phyloP scores from a whole-genome alignment of 2,329 filamentous ascomycete species.

The Sodiomyces alkalinus region DNA sequence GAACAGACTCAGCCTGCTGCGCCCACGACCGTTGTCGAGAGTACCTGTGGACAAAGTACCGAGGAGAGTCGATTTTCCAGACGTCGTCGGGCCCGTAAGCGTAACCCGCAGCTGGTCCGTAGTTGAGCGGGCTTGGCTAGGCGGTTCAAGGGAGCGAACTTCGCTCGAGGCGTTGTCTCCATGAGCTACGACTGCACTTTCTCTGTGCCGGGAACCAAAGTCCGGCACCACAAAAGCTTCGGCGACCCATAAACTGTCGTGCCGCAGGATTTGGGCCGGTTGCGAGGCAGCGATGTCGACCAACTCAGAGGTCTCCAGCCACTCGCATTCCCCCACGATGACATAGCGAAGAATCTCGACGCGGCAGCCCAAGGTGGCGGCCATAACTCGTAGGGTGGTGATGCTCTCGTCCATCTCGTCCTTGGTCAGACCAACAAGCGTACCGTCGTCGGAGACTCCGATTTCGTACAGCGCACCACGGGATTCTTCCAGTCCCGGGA shows the following conservation, averaged over 20 bases:
- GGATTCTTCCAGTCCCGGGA: conserved; percentile 80
- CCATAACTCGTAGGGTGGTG: conserved; percentile 75
- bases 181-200: too few species aligned
- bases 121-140: conserved; percentile 31
- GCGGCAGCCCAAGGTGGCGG: conserved; percentile 74
- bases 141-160: conserved; percentile 9
- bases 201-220: conserved; percentile 30
- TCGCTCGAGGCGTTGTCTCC: conserved; percentile 9
- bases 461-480: conserved; percentile 92
- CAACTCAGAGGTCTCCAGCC: conserved; percentile 32
- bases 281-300: conserved; percentile 12
- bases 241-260: conserved; percentile 63
- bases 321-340: conserved; percentile 72
- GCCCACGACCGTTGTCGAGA: conserved; percentile 82
- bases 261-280: conserved; percentile 10
- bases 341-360: conserved; percentile 73
- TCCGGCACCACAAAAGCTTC: conserved; percentile 80
- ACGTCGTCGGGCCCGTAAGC: conserved; percentile 75
- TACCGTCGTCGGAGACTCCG: conserved; percentile 88
- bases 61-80: conserved; percentile 81
- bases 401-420: conserved; percentile 91
- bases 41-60: conserved; percentile 79
- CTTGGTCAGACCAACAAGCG: conserved; percentile 70
- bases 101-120: conserved; percentile 74
- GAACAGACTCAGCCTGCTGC: conserved; percentile 72